phyloP scores from a whole-genome alignment of 352 stramenopile genomes.

The Phytopythium cucurbitacearum region DNA sequence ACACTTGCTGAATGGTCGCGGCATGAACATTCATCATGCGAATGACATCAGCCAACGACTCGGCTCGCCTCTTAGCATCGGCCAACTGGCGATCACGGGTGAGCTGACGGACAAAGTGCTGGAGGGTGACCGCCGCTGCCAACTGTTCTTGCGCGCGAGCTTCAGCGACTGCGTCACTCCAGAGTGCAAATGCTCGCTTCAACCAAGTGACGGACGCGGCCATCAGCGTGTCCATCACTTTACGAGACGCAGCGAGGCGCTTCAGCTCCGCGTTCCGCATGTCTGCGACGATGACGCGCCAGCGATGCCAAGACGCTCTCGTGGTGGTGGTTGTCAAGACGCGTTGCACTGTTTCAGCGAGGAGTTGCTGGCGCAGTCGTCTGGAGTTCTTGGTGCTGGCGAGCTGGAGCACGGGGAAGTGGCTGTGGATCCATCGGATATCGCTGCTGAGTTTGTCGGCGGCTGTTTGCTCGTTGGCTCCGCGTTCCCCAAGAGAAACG shows the following conservation, averaged over 20 bases:
- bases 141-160: slow-evolving; percentile 20
- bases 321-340: slow-evolving; percentile 17
- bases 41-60: slow-evolving; percentile 9
- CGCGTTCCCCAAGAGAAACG: no score
- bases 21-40: slow-evolving; percentile 15
- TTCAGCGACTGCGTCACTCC: slow-evolving; percentile 12
- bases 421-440: slow-evolving; percentile 58
- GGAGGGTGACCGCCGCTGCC: slow-evolving; percentile 31
- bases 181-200: slow-evolving; percentile 12
- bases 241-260: slow-evolving; percentile 19
- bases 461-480: no score
- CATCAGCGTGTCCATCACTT: slow-evolving; percentile 24
- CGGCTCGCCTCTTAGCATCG: neutral
- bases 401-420: slow-evolving; percentile 52
- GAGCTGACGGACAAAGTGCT: slow-evolving; percentile 13
- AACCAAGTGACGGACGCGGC: slow-evolving; percentile 11
- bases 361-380: slow-evolving; percentile 30
- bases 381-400: slow-evolving; percentile 42
- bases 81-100: neutral
- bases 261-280: slow-evolving; percentile 16
- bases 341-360: slow-evolving; percentile 26
- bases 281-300: slow-evolving; percentile 21
- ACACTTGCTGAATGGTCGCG: slow-evolving; percentile 31
- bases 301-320: slow-evolving; percentile 22
- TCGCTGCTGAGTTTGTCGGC: slow-evolving; percentile 19